These are phyloP conservation scores for Bacidia rubella DNA, from an alignment of 495 filamentous ascomycete genomes.

Conservation along the genomic window DNA sequence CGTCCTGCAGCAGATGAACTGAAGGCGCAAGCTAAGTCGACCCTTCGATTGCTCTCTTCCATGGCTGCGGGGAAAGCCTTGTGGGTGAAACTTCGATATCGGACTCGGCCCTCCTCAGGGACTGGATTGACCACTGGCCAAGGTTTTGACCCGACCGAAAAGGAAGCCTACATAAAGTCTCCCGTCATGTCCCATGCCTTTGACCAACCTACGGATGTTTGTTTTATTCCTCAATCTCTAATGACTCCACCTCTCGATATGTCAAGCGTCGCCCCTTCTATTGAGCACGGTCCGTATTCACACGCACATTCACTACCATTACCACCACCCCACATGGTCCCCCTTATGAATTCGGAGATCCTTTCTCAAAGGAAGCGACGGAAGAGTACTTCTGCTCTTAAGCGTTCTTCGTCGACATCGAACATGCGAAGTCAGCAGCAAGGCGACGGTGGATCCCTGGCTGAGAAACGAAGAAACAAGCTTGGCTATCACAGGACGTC, in stretches of 20 bases:
- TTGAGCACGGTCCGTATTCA: constrained; percentile 4
- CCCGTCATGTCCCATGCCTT: constrained; percentile 12
- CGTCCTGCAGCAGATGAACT: constrained; percentile 17
- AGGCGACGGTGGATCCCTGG: constrained; percentile 34
- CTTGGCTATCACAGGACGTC: constrained; percentile 94
- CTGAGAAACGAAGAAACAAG: constrained; percentile 89
- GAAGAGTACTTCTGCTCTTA: constrained; percentile 25
- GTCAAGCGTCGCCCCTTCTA: neutral
- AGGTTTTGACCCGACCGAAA: constrained; percentile 1
- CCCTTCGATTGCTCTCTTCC: constrained; percentile 15
- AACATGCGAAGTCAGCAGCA: constrained; percentile 43
- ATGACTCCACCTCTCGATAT: constrained; percentile 7
- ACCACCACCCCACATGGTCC: constrained; percentile 13
- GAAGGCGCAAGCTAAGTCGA: constrained; percentile 14
- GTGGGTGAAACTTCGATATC: constrained; percentile 19
- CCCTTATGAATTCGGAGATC: constrained; percentile 9
- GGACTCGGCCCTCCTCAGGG: constrained; percentile 6
- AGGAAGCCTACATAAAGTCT: constrained; percentile 10
- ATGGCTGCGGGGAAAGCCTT: constrained; percentile 19
- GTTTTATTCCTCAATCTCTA: neutral
- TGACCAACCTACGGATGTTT: constrained; percentile 5
- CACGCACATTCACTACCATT: neutral
- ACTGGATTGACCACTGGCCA: constrained; percentile 4
- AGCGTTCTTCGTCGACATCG: constrained; percentile 52
- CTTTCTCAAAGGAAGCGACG: constrained; percentile 15